Evolutionary conservation across 2,329 filamentous ascomycete genomes (phyloP).

Genomic region (Cucurbitaria berberidis): DNA sequence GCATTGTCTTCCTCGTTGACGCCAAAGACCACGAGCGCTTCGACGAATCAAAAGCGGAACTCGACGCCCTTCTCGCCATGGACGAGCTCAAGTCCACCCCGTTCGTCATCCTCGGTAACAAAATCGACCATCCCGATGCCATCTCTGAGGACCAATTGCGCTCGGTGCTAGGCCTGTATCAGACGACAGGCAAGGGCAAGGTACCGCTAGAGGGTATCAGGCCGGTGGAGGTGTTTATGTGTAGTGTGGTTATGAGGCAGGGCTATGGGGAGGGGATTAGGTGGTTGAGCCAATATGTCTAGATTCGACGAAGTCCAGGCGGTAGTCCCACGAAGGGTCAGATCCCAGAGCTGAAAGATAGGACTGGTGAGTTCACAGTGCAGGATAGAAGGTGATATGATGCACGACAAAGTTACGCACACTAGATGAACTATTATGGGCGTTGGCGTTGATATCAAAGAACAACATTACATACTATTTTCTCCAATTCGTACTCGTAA

Average conservation of each 20-base stretch:
- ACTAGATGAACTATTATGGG: constrained; percentile 15
- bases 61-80: constrained; percentile 92
- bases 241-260: constrained; percentile 97
- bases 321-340: background rate
- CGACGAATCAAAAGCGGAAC: constrained; percentile 91
- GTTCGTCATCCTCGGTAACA: constrained; percentile 96
- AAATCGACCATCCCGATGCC: constrained; percentile 97
- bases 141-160: constrained; percentile 95
- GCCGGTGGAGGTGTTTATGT: constrained; percentile 93
- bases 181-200: constrained; percentile 56
- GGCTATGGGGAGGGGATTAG: constrained; percentile 57
- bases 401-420: constrained; percentile 10
- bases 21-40: constrained; percentile 97
- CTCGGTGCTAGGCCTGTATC: constrained; percentile 89
- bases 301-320: constrained; percentile 8
- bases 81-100: constrained; percentile 95
- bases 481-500: background rate
- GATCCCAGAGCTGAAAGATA: background rate
- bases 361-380: background rate
- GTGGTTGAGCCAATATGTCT: constrained; percentile 52
- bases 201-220: constrained; percentile 47
- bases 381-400: constrained; percentile 1
- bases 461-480: constrained; percentile 17
- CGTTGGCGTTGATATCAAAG: constrained; percentile 25
- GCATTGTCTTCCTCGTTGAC: constrained; percentile 97